Base-by-base conservation (phyloP, 2,329 filamentous ascomycete species). In the Hypoxylon sp. region DNA sequence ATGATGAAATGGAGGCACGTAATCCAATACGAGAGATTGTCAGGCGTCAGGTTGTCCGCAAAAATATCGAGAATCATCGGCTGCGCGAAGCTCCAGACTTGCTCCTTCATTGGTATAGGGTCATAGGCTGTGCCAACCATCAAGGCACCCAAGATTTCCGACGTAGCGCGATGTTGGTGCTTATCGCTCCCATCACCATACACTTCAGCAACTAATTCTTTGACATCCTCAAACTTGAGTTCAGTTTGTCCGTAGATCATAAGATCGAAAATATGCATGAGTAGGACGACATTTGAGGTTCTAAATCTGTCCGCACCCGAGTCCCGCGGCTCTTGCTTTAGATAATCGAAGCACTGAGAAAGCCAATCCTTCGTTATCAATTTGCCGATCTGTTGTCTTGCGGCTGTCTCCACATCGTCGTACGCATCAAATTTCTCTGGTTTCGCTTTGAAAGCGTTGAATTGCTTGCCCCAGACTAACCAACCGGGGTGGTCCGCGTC, bases 181-280 rank as follows among this genome's bases (percentile, higher is more conserved):
- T 98, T 98, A 78, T 99, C 96, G 74, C 90, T 96, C 9, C 97
- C 96, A 78, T 99, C 95, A 13, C 91, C 95, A 75, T 93, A 98
- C 0, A 97, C 89, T 1, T 89, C 87, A 64, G 87, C 83, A 4
- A 92, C 89, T 66, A 98, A 85, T 73, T 94, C 90, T 76, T 95
- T 91, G 78, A 99, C 90, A 60, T 99, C 96, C 5, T 95, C 90
- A 74, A 98, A 93, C 0, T 89, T 97, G 23, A 91, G 91, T 13
- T 85, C 83, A 0, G 96, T 94, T 57, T 93, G 82, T 1, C 90
- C 93, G 74, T 92, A 90, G 73, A 97, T 89, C 83, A 98, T 91
- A 28, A 99, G 84, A 73, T 98, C 94, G 74, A 99, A 97, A 0
- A 93, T 89, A 76, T 97, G 93, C 76, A 95, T 93, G 41, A 99